Percentiles rank a stretch among this genome's conserved stretches.
These are phyloP conservation scores for Lunasporangiospora selenospora DNA, from an alignment of 192 early-diverging fungal species.

Conservation along the genomic window DNA sequence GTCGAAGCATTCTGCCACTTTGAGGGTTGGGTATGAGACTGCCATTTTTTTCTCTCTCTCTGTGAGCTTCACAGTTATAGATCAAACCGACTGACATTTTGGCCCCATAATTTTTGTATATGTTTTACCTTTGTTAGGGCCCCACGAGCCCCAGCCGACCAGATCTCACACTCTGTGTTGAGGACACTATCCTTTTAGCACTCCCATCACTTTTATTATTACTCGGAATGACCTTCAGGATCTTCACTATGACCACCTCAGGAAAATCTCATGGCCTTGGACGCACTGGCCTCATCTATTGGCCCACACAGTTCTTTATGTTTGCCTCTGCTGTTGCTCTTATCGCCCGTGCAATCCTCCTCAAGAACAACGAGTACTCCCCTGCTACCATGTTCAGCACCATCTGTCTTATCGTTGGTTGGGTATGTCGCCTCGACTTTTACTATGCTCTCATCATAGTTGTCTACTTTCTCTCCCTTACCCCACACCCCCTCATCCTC, in stretches of 20 bases:
- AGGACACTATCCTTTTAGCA: conserved; percentile 37
- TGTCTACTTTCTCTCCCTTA: background rate
- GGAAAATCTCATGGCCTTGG: conserved; percentile 41
- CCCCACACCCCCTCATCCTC: too few relatives aligned
- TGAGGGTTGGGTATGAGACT: conserved; percentile 25
- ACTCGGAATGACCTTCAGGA: conserved; percentile 4
- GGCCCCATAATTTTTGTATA: too few relatives aligned
- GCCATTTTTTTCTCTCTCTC: background rate
- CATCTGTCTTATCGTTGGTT: conserved; percentile 24
- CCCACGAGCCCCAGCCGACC: conserved; percentile 11
- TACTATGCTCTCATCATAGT: background rate
- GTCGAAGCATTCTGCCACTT: conserved; percentile 11
- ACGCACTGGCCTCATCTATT: conserved; percentile 38
- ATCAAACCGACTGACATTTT: too few relatives aligned
- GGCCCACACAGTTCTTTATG: conserved; percentile 39
- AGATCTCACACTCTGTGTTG: conserved; percentile 45
- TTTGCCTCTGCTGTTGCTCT: conserved; percentile 19
- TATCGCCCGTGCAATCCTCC: conserved; percentile 18
- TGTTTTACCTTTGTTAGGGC: conserved; percentile 8
- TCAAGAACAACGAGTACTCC: conserved; percentile 10
- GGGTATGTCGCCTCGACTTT: conserved; percentile 11
- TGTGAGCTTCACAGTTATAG: background rate
- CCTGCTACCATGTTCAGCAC: conserved; percentile 41
- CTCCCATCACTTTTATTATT: conserved; percentile 26
- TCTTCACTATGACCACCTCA: conserved; percentile 11